phyloP scores from a whole-genome alignment of 1,139 yeast species.

The Kodamaea sp. region DNA sequence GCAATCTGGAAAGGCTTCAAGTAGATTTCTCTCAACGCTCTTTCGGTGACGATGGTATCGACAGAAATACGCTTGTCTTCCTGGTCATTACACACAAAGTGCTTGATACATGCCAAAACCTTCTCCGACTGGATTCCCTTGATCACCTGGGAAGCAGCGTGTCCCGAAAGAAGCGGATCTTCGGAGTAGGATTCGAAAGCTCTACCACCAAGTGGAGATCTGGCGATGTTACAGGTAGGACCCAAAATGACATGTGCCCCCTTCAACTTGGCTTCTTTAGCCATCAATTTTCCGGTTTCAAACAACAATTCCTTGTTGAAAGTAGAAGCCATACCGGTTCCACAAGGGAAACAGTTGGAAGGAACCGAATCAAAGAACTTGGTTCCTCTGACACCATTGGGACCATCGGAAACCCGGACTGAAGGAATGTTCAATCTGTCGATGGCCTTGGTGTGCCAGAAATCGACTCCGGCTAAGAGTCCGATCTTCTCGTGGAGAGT shows the following conservation, averaged over 20 bases:
- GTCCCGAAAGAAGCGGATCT: slow-evolving; percentile 36
- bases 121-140: slow-evolving; percentile 30
- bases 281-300: slow-evolving; percentile 35
- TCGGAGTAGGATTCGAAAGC: slow-evolving; percentile 38
- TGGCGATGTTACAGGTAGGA: slow-evolving; percentile 35
- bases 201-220: slow-evolving; percentile 39
- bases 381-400: slow-evolving; percentile 39
- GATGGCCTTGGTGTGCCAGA: slow-evolving; percentile 57
- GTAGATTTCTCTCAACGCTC: slow-evolving; percentile 24
- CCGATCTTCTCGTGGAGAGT: slow-evolving; percentile 50
- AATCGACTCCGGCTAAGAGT: slow-evolving; percentile 51
- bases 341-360: slow-evolving; percentile 40
- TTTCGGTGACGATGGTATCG: slow-evolving; percentile 18
- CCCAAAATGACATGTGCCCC: slow-evolving; percentile 37
- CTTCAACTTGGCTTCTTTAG: slow-evolving; percentile 34
- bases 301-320: slow-evolving; percentile 29
- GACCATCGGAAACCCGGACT: slow-evolving; percentile 37
- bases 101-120: slow-evolving; percentile 19
- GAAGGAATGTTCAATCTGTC: slow-evolving; percentile 43
- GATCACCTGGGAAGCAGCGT: slow-evolving; percentile 28
- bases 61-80: slow-evolving; percentile 18
- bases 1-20: slow-evolving; percentile 23
- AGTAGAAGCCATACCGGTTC: slow-evolving; percentile 47
- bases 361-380: slow-evolving; percentile 34
- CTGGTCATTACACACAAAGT: slow-evolving; percentile 21